Evolutionary conservation across 2,329 filamentous ascomycete species (phyloP).

Genomic region (Talaromyces sp.): DNA sequence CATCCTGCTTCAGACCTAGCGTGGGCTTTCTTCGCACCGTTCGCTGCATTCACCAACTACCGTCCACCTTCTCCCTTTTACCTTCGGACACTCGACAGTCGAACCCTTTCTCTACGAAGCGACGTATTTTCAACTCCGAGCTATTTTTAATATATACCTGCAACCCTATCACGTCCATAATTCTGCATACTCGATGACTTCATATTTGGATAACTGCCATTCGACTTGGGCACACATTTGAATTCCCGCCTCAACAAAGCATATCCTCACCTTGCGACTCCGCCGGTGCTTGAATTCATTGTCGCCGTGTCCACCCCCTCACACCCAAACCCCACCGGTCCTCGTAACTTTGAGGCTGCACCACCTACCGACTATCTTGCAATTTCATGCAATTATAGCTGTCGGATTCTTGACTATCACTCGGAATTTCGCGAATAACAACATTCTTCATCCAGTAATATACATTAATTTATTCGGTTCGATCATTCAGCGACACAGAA

Average conservation of each 20-base stretch:
- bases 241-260: constrained; percentile 3
- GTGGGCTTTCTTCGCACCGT: not conserved
- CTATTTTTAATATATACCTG: not conserved
- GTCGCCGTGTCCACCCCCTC: constrained; percentile 9
- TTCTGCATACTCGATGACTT: constrained; percentile 9
- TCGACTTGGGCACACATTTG: constrained; percentile 3
- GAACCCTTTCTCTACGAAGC: not conserved
- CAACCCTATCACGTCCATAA: not conserved
- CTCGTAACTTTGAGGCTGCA: constrained; percentile 6
- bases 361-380: not conserved
- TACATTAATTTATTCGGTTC: not conserved
- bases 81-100: not conserved
- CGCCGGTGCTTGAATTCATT: constrained; percentile 8
- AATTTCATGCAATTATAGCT: not conserved
- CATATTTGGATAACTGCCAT: not conserved
- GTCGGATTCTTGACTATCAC: not conserved
- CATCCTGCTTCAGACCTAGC: not conserved
- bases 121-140: not conserved
- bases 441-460: not conserved
- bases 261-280: not conserved
- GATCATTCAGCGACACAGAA: not conserved
- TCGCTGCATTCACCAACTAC: not conserved
- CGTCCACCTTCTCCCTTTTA: not conserved
- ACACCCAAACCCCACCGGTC: constrained; percentile 10
- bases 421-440: not conserved